These are phyloP conservation scores for Fennellomyces sp. DNA, from an alignment of 371 early-diverging fungal genomes.

Conservation along the genomic window DNA sequence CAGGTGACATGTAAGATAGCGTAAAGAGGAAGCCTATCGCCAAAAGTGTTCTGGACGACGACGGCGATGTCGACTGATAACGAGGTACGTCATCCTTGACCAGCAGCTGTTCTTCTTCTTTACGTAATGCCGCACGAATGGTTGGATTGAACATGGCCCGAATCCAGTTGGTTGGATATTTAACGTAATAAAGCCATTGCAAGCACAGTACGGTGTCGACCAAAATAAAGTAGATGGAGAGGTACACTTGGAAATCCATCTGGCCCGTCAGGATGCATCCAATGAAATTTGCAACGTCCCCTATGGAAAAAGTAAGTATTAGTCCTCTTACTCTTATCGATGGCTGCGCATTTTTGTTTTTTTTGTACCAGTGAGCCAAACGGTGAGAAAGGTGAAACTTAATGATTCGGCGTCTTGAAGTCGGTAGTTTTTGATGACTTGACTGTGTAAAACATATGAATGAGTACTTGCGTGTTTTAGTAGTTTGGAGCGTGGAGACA, in stretches of 20 bases:
- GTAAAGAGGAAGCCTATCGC: neutral
- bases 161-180: constrained; percentile 33
- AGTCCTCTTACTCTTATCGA: neutral
- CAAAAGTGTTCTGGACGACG: neutral
- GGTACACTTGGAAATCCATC: constrained; percentile 68
- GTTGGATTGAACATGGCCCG: constrained; percentile 35
- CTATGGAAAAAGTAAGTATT: constrained; percentile 24
- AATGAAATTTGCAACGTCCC: constrained; percentile 72
- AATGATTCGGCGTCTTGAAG: constrained; percentile 58
- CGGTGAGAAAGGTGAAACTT: constrained; percentile 57
- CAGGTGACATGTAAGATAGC: neutral
- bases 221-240: constrained; percentile 42
- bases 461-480: neutral
- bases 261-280: constrained; percentile 73
- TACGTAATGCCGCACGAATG: neutral
- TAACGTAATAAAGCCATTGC: constrained; percentile 52
- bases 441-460: constrained; percentile 28
- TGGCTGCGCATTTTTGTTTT: neutral
- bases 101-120: neutral
- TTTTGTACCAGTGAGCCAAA: constrained; percentile 62
- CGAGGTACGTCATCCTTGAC: neutral
- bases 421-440: constrained; percentile 67
- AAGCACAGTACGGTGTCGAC: constrained; percentile 44
- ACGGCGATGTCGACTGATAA: neutral
- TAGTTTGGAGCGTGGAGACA: constrained; percentile 17